A percentile compares a stretch with the other conserved stretches of the same genome.
Evolutionary conservation across 2,329 filamentous ascomycete species (phyloP).

Genomic region (Apiospora pterosperma): DNA sequence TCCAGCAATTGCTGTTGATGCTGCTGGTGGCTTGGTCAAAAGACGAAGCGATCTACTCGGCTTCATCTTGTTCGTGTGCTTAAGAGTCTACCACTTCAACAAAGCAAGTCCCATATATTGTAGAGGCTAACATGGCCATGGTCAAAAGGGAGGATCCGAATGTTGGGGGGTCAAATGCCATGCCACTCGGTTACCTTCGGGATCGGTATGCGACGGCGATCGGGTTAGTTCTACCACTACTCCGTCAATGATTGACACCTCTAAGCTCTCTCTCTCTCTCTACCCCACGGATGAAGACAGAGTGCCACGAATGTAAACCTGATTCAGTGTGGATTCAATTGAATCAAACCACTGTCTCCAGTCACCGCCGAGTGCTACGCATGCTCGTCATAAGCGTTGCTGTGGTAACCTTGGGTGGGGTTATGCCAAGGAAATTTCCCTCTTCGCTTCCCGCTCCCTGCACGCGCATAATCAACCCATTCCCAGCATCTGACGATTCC

Average conservation of each 20-base stretch:
- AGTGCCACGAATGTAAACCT: too few relatives aligned
- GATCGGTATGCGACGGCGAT: neutral
- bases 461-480: slow-evolving; percentile 4
- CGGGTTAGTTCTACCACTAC: too few relatives aligned
- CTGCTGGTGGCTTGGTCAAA: slow-evolving; percentile 16
- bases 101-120: neutral
- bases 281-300: neutral
- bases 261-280: neutral
- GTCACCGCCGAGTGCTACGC: neutral
- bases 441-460: neutral
- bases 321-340: too few relatives aligned
- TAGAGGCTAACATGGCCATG: neutral
- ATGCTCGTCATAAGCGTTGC: slow-evolving; percentile 1
- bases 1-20: slow-evolving; percentile 11
- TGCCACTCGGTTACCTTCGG: neutral
- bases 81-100: neutral
- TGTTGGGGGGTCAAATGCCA: neutral
- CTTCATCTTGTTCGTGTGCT: neutral
- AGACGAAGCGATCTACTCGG: slow-evolving; percentile 13
- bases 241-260: too few relatives aligned
- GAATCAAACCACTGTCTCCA: neutral
- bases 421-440: neutral
- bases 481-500: slow-evolving; percentile 16
- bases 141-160: neutral
- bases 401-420: neutral